A percentile compares a stretch with the other conserved stretches of the same genome.
These are phyloP conservation scores for Raffaelea arxii DNA, from an alignment of 2,329 filamentous ascomycete species.

Conservation along the genomic window DNA sequence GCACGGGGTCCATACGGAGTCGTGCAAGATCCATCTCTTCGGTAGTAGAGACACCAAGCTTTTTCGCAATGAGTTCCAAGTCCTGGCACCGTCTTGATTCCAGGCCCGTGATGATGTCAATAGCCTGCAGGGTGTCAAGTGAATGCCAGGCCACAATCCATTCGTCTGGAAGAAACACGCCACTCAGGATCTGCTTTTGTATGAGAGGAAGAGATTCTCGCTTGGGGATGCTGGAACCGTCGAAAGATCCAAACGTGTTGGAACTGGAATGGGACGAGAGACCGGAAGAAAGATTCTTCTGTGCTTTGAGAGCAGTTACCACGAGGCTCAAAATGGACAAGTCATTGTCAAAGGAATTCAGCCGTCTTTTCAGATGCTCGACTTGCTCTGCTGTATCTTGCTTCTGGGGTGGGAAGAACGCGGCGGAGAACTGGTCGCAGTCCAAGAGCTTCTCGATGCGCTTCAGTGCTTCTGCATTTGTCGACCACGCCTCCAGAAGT, in stretches of 20 bases:
- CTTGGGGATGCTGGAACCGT: conserved; percentile 2
- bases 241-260: conserved; percentile 2
- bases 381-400: background rate
- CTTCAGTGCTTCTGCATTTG: conserved; percentile 4
- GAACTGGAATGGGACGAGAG: background rate
- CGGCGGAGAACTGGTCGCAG: background rate
- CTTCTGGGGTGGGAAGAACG: too few relatives aligned
- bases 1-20: conserved; percentile 1
- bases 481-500: conserved; percentile 12
- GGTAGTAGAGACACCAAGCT: conserved; percentile 2
- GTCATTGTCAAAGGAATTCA: conserved; percentile 9
- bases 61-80: conserved; percentile 5
- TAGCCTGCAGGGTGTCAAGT: conserved; percentile 4
- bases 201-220: background rate
- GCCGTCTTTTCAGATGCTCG: background rate
- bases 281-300: conserved; percentile 4
- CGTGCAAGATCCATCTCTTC: conserved; percentile 7
- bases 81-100: conserved; percentile 10
- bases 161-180: conserved; percentile 7
- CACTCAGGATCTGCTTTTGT: background rate
- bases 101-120: conserved; percentile 9
- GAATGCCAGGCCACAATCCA: conserved; percentile 7
- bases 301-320: conserved; percentile 8
- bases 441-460: conserved; percentile 6
- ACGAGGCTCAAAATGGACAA: conserved; percentile 7